Base-by-base conservation (phyloP, 257 asterid genomes). In the Gentiana macrophylla region DNA sequence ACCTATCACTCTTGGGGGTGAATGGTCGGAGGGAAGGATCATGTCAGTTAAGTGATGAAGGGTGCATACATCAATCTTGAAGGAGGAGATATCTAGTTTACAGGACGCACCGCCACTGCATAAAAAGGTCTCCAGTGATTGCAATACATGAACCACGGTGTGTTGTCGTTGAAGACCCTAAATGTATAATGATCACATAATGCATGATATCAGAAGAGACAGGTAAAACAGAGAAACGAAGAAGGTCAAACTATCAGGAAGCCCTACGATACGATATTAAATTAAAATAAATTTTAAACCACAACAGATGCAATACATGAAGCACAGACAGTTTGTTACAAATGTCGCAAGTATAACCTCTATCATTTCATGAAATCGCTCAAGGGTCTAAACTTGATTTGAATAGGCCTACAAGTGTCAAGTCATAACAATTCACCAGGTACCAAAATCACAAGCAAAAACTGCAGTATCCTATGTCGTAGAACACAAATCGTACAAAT, bases 111-210 rank as follows among this genome's bases (percentile, higher is more conserved):
- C 94, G 35, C 66, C 37, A 45, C 65, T 67, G 61, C 69, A 37
- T 67, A 87, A 68, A 70, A 75, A 83, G 64, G 91, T 74, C 67
- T 84, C 86, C 65, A 80, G 78, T 3, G 93, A 78, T 77, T 78
- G 84, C 87, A 91, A 64, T 71, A 87, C 86, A 53, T 79, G 62
- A 57, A 87, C 69, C 55, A 89, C 94, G 61, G 82, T 70, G 50
- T 74, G 69, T 61, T 76, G 86, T 33, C 84, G 85, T 55, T 80
- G 94, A 59, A 86, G 78, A 61, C 98, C 95, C 98, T 86, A 65
- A 37, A 53, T 50, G 59, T 61, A 57, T 32, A 61, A 47, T 61
- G 59, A 24, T 64, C 5, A 43, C 51, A 50, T 45, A 1, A 13
- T 24, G 35, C 6, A 45, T 5, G 48, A 37, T 32, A 7, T 24